Evolutionary conservation across 768 basidiomycete species (phyloP).

Genomic region (Amyloporia xantha): DNA sequence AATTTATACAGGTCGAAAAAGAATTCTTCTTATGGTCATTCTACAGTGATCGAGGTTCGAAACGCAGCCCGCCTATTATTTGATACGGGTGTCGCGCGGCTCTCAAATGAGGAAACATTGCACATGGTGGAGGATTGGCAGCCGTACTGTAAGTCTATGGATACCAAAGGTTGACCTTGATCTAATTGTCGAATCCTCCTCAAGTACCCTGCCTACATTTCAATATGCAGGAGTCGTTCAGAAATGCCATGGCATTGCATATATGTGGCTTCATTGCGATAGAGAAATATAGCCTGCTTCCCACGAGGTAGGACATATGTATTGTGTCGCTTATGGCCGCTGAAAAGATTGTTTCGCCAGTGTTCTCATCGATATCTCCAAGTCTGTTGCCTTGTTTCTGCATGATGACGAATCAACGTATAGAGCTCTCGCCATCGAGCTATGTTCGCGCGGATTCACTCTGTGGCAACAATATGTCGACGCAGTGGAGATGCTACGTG

Average conservation of each 20-base stretch:
- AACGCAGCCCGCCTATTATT: constrained; percentile 74
- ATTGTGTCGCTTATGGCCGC: neutral
- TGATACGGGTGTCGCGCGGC: constrained; percentile 59
- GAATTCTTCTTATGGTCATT: too few relatives aligned
- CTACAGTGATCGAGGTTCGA: constrained; percentile 64
- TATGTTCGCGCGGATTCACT: constrained; percentile 86
- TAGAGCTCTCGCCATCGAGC: constrained; percentile 74
- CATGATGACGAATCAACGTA: constrained; percentile 64
- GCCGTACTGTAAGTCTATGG: constrained; percentile 45
- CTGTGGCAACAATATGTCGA: constrained; percentile 95
- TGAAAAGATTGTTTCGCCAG: constrained; percentile 39
- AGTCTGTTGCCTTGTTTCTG: constrained; percentile 73
- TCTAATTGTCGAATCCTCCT: too few relatives aligned
- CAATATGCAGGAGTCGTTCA: constrained; percentile 48
- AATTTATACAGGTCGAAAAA: too few relatives aligned
- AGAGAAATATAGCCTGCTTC: constrained; percentile 72
- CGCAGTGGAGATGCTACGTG: constrained; percentile 79
- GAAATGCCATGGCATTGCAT: constrained; percentile 66
- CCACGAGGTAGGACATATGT: constrained; percentile 63
- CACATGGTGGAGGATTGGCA: constrained; percentile 57
- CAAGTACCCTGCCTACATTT: too few relatives aligned
- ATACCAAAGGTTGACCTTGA: too few relatives aligned
- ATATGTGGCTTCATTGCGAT: constrained; percentile 79
- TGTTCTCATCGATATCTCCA: constrained; percentile 75
- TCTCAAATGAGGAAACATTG: constrained; percentile 63